Base-by-base conservation (phyloP, 1,139 yeast species). In the Yamadazyma conglobata region DNA sequence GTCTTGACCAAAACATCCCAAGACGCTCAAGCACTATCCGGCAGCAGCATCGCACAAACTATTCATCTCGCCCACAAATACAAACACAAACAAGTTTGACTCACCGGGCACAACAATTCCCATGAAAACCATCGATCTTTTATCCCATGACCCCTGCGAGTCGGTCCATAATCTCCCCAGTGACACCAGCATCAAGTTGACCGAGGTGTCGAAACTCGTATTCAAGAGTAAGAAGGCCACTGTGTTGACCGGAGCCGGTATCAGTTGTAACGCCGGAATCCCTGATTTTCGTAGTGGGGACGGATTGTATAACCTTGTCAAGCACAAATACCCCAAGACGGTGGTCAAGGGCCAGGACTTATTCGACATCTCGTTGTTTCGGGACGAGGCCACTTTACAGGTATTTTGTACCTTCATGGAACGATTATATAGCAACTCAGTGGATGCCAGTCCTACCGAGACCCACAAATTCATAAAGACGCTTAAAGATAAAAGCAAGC, bases 211-310 rank as follows among this genome's bases (percentile, higher is more conserved):
- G 31, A 65, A 64, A 41, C 28, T 46, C 29, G 60, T 82, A 9
- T 65, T 60, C 42, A 65, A 78, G 44, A 42, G 68, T 29, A 69
- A 69, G 38, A 76, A 70, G 48, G 62, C 79, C 26, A 63, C 80
- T 9, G 68, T 80, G 6, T 68, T 88, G 34, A 87, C 96, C 0
- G 96, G 97, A 6, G 97, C 97, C 2, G 97, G 97, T 2, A 86
- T 89, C 36, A 86, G 96, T 15, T 87, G 96, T 54, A 87, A 85
- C 53, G 96, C 97, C 1, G 97, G 97, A 0, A 89, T 89, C 33
- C 97, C 97, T 1, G 97, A 89, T 54, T 89, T 89, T 55, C 70
- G 97, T 36, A 84, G 95, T 2, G 65, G 79, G 11, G 78, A 82
- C 43, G 97, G 97, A 2, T 68, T 89, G 15, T 89, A 89, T 60